phyloP scores from a whole-genome alignment of 371 early-diverging fungal genomes.

The Smittium culicis region DNA sequence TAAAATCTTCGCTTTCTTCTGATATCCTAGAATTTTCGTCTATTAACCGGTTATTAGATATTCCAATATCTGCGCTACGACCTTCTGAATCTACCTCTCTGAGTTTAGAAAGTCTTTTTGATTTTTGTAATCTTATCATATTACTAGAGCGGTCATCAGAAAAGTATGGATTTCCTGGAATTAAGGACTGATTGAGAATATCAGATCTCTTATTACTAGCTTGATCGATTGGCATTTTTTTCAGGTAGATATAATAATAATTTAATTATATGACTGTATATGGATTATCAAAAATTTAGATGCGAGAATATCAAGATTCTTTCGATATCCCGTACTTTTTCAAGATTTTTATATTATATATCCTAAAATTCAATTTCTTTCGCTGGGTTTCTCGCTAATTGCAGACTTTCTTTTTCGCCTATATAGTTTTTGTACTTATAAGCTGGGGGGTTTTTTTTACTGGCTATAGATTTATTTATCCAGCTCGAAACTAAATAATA shows the following conservation, averaged over 20 bases:
- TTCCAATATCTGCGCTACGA: neutral
- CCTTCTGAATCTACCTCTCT: neutral
- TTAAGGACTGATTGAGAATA: neutral
- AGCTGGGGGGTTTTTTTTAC: too few species aligned
- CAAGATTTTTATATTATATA: neutral
- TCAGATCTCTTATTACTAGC: neutral
- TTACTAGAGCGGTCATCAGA: conserved; percentile 1
- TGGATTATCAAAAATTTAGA: neutral
- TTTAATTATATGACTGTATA: neutral
- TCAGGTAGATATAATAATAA: neutral
- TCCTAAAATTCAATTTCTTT: too few species aligned
- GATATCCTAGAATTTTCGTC: neutral
- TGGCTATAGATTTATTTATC: too few species aligned
- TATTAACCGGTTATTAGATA: neutral
- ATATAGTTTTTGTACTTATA: too few species aligned
- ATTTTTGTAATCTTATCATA: conserved; percentile 10
- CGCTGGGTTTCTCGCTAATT: too few species aligned
- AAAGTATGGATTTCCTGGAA: neutral
- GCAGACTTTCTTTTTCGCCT: too few species aligned
- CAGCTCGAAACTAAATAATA: too few species aligned
- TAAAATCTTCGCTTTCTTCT: conserved; percentile 8
- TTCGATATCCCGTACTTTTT: neutral
- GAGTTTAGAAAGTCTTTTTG: conserved; percentile 9
- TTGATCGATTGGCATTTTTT: neutral
- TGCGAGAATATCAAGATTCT: neutral